phyloP scores from a whole-genome alignment of 2,329 filamentous ascomycete species.

The Diaporthe ilicicola region DNA sequence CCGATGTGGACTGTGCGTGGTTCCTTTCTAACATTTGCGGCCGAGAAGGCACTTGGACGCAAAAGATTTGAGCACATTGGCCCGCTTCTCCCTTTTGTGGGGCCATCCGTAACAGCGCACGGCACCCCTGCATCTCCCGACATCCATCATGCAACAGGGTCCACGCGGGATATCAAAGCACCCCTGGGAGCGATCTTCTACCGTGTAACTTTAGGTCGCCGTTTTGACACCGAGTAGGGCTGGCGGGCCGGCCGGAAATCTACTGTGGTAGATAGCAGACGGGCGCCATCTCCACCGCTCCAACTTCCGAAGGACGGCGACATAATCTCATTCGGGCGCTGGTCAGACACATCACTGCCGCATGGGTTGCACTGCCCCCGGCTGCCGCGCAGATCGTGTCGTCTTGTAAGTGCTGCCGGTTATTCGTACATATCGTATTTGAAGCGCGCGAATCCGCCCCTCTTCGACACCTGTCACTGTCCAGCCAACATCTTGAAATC shows the following conservation, averaged over 20 bases:
- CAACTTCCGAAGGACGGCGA: slow-evolving; percentile 6
- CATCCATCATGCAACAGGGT: background rate
- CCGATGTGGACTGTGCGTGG: too few relatives aligned
- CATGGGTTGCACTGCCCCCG: background rate
- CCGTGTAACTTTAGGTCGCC: background rate
- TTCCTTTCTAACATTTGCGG: too few relatives aligned
- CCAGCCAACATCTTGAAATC: background rate
- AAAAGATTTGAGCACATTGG: background rate
- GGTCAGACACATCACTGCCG: background rate
- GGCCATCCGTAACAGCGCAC: background rate
- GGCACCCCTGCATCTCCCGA: background rate
- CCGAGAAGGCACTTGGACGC: background rate
- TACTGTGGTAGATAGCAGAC: background rate
- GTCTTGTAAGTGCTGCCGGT: slow-evolving; percentile 26
- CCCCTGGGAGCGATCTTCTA: background rate
- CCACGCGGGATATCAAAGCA: background rate
- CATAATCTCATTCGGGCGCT: background rate
- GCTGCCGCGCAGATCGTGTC: slow-evolving; percentile 15
- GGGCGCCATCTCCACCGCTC: background rate
- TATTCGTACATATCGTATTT: slow-evolving; percentile 10
- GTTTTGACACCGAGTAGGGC: background rate
- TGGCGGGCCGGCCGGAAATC: background rate
- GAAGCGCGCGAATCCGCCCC: background rate
- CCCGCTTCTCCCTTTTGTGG: background rate
- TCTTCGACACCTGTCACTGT: background rate